Percentiles rank a stretch among this genome's conserved stretches.
These are phyloP conservation scores for Eutypella sp. DNA, from an alignment of 2,329 filamentous ascomycete genomes.

Conservation along the genomic window DNA sequence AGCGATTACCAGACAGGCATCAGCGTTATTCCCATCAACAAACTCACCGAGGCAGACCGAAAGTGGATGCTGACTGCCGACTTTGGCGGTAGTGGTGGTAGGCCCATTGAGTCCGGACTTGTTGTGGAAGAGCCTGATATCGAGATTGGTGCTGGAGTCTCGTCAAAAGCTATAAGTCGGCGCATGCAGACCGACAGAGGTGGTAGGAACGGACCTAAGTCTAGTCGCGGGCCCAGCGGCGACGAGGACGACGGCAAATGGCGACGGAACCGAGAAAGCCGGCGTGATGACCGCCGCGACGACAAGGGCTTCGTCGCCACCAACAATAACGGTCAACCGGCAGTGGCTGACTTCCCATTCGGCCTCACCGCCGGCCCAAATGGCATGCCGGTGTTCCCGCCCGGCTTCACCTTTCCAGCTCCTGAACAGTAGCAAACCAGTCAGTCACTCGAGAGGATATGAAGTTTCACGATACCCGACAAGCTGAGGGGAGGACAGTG, in stretches of 20 bases:
- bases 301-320: constrained; percentile 18
- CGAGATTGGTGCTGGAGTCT: constrained; percentile 95
- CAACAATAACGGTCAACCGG: constrained; percentile 16
- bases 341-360: constrained; percentile 35
- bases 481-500: too few relatives aligned
- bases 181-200: constrained; percentile 66
- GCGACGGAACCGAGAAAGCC: constrained; percentile 21
- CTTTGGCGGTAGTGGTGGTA: constrained; percentile 86
- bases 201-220: constrained; percentile 60
- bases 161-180: constrained; percentile 77
- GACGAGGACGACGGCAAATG: constrained; percentile 25
- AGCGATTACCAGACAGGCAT: constrained; percentile 91
- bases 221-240: constrained; percentile 39
- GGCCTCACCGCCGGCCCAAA: constrained; percentile 40
- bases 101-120: constrained; percentile 73
- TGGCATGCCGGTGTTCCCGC: constrained; percentile 46
- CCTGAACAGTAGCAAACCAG: constrained; percentile 23
- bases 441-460: not conserved
- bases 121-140: constrained; percentile 97
- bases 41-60: constrained; percentile 90
- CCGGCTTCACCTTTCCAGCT: constrained; percentile 37
- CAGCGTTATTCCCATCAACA: constrained; percentile 87
- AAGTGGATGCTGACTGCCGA: constrained; percentile 97
- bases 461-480: too few relatives aligned
- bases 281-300: constrained; percentile 17